Base-by-base conservation (phyloP, 352 stramenopile species). In the Phytopythium kandeliae region DNA sequence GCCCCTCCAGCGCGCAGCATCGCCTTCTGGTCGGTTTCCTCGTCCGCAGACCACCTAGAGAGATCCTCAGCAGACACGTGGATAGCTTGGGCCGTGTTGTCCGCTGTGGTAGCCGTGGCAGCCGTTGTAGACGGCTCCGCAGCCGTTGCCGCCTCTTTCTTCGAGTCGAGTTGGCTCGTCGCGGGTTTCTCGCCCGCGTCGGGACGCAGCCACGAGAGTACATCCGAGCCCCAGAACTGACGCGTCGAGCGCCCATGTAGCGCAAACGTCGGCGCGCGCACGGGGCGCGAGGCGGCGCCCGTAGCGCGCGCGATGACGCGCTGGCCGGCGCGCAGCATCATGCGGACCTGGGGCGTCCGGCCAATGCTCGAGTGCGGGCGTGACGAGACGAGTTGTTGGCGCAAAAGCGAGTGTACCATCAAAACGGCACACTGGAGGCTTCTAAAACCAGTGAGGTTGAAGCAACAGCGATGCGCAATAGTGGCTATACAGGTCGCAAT, bases 191-290 rank as follows among this genome's bases (percentile, higher is more conserved):
- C 28, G 26, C 19, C 10, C 43, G 37, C 37, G 0, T 62, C 59
- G 4, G 65, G 38, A 6, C 69, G 60, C 17, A 79, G 48, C 66
- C 69, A 76, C n/a, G 63, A 60, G 25, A 79, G 47, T 25, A 76
- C 58, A 36, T 69, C 61, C 5, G 60, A 65, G 6, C 58, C 62
- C 69, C 69, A 79, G 26, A 79, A 52, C 54, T 55, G 51, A 2
- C 69, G 66, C 30, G 62, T 58, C 37, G 65, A 55, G 25, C 57
- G 55, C 38, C 19, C 38, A 17, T 2, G 4, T 4, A 15, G 38
- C 6, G 9, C 16, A 26, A 21, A 6, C 17, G 38, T 21, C n/a
- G 43, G 17, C 17, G 26, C 17, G 13, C 43, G 43, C 43, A 17
- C 4, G 1, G 17, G 19, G 17, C 43, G 43, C 43, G 36, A 26